Evolutionary conservation across 495 filamentous ascomycete genomes (phyloP).

Genomic region (Penicillium pulvis): DNA sequence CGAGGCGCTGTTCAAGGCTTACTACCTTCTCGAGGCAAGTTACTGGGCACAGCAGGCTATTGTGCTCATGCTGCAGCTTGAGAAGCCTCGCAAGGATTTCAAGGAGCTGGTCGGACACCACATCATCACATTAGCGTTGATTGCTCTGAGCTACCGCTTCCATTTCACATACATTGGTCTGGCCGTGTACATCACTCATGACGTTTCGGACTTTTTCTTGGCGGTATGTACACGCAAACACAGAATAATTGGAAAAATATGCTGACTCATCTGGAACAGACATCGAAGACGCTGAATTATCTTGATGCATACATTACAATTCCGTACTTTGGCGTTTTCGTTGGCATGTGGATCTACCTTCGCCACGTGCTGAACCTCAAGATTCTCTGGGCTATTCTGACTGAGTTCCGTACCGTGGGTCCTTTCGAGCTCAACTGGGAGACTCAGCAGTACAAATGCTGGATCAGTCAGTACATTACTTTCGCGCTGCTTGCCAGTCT

Average conservation of each 20-base stretch:
- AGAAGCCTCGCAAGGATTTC: slow-evolving; percentile 96
- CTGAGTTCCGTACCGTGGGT: slow-evolving; percentile 85
- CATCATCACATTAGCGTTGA: slow-evolving; percentile 87
- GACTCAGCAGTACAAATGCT: slow-evolving; percentile 80
- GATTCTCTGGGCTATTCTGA: slow-evolving; percentile 83
- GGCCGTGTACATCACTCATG: slow-evolving; percentile 95
- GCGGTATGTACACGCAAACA: slow-evolving; percentile 61
- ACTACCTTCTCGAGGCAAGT: slow-evolving; percentile 91
- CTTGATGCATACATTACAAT: slow-evolving; percentile 73
- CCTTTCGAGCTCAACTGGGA: slow-evolving; percentile 88
- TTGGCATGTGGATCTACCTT: slow-evolving; percentile 85
- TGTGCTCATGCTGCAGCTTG: slow-evolving; percentile 83
- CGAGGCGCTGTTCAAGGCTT: slow-evolving; percentile 88
- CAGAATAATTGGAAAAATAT: not conserved
- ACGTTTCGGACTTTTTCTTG: slow-evolving; percentile 95
- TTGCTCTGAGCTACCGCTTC: slow-evolving; percentile 89
- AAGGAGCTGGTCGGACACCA: slow-evolving; percentile 94
- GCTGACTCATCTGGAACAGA: slow-evolving; percentile 49
- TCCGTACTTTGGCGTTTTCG: slow-evolving; percentile 85
- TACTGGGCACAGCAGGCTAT: slow-evolving; percentile 98
- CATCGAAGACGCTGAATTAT: slow-evolving; percentile 94
- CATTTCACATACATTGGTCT: slow-evolving; percentile 99
- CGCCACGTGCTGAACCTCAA: slow-evolving; percentile 89
- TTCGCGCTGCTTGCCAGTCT: slow-evolving; percentile 68
- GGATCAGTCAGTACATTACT: slow-evolving; percentile 73